Evolutionary conservation across 2,329 filamentous ascomycete species (phyloP).

Genomic region (Elsinoe arachidis): DNA sequence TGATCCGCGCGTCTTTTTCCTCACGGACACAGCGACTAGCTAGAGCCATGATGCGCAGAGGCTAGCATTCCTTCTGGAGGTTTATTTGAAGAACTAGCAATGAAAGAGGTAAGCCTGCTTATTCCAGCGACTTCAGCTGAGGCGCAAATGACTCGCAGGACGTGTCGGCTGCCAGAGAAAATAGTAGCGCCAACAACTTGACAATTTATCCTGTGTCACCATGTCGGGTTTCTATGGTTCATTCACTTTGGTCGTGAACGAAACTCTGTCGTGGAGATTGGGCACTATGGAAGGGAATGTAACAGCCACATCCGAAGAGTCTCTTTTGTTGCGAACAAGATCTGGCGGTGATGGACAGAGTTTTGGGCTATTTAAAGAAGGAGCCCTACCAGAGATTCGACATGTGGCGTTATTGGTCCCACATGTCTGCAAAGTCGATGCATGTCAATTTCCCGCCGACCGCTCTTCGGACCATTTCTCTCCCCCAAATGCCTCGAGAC

Average conservation of each 20-base stretch:
- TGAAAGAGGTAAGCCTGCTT: slow-evolving; percentile 6
- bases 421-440: background rate
- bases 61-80: slow-evolving; percentile 5
- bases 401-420: slow-evolving; percentile 8
- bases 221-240: background rate
- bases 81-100: slow-evolving; percentile 3
- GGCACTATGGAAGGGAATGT: background rate
- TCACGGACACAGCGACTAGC: background rate
- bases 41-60: background rate
- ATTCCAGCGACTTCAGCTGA: slow-evolving; percentile 4
- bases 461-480: background rate
- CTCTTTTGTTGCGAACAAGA: background rate
- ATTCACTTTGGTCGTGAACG: background rate
- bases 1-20: slow-evolving; percentile 3
- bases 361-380: slow-evolving; percentile 1
- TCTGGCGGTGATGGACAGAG: background rate
- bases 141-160: background rate
- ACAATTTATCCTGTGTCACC: slow-evolving; percentile 5
- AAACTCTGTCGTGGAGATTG: slow-evolving; percentile 4
- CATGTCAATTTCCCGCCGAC: background rate
- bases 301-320: slow-evolving; percentile 1
- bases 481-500: background rate
- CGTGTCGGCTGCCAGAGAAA: background rate
- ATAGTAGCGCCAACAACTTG: slow-evolving; percentile 6
- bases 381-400: slow-evolving; percentile 5